phyloP scores from a whole-genome alignment of 306 rosid genomes.

The Ormosia emarginata region DNA sequence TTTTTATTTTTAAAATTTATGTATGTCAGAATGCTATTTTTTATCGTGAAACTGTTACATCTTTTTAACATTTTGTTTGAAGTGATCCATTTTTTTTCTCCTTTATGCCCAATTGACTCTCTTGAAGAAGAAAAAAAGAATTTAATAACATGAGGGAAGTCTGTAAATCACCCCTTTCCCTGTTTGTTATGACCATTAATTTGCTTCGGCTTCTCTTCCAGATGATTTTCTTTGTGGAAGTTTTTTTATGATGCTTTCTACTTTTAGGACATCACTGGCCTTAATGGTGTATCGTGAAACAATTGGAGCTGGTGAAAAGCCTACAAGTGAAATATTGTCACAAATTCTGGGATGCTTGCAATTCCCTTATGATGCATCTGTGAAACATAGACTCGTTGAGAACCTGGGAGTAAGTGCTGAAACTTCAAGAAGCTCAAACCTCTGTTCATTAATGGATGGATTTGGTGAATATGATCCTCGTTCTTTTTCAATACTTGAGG shows the following conservation, averaged over 20 bases:
- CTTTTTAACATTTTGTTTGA: not conserved
- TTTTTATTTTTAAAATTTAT: not conserved
- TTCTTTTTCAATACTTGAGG: slow-evolving; percentile 86
- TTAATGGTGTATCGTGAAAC: slow-evolving; percentile 77
- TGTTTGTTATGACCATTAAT: slow-evolving; percentile 12
- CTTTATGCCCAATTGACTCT: not conserved
- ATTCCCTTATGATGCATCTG: slow-evolving; percentile 57
- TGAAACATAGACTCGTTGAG: slow-evolving; percentile 68
- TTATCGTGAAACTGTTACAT: slow-evolving; percentile 2
- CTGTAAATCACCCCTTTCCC: not conserved
- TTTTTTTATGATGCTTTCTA: slow-evolving; percentile 12
- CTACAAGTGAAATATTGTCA: slow-evolving; percentile 68
- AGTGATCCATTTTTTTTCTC: not conserved
- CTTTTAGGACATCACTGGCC: slow-evolving; percentile 79
- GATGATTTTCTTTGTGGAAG: slow-evolving; percentile 25
- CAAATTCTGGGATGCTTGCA: slow-evolving; percentile 90
- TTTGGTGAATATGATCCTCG: slow-evolving; percentile 97
- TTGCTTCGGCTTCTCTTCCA: slow-evolving; percentile 19
- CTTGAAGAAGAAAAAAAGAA: not conserved
- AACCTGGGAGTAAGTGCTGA: slow-evolving; percentile 59
- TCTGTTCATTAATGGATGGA: slow-evolving; percentile 77
- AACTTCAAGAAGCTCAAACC: slow-evolving; percentile 52
- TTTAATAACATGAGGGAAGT: not conserved
- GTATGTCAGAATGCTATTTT: not conserved
- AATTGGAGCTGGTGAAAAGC: slow-evolving; percentile 62